These are phyloP conservation scores for Blumeria hordei DNA, from an alignment of 2,329 filamentous ascomycete genomes.

Conservation along the genomic window DNA sequence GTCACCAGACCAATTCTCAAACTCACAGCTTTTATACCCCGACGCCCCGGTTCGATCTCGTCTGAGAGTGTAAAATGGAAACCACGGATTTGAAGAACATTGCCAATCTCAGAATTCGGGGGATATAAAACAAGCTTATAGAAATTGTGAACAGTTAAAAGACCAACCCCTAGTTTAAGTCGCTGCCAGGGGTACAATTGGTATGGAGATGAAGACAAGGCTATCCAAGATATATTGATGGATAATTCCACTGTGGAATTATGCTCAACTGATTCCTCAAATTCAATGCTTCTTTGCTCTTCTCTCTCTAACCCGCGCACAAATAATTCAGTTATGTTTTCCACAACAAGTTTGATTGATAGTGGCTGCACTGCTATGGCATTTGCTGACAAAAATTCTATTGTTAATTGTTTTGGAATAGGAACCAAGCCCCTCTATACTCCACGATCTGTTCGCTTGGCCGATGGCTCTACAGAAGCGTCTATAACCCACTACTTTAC, in stretches of 20 bases:
- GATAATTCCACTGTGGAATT: background rate
- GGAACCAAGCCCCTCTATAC: background rate
- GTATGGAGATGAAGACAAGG: background rate
- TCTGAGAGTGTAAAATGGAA: too few relatives aligned
- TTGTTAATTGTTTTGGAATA: background rate
- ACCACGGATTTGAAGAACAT: too few relatives aligned
- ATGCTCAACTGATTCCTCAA: background rate
- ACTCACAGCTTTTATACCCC: too few relatives aligned
- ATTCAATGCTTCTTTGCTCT: background rate
- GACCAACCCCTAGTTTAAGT: too few relatives aligned
- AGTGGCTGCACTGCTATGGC: background rate
- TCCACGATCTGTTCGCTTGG: background rate
- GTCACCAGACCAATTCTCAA: too few relatives aligned
- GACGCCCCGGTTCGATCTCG: too few relatives aligned
- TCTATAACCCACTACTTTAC: background rate
- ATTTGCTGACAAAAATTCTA: background rate
- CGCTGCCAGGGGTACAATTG: too few relatives aligned
- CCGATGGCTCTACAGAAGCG: background rate
- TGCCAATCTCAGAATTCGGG: too few relatives aligned
- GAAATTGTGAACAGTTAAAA: too few relatives aligned
- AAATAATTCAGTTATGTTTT: too few relatives aligned
- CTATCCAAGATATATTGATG: background rate
- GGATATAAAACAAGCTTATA: too few relatives aligned
- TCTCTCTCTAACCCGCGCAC: background rate
- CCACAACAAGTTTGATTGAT: too few relatives aligned